Evolutionary conservation across 2,329 filamentous ascomycete genomes (phyloP).

Genomic region (Fusarium haematococcum): DNA sequence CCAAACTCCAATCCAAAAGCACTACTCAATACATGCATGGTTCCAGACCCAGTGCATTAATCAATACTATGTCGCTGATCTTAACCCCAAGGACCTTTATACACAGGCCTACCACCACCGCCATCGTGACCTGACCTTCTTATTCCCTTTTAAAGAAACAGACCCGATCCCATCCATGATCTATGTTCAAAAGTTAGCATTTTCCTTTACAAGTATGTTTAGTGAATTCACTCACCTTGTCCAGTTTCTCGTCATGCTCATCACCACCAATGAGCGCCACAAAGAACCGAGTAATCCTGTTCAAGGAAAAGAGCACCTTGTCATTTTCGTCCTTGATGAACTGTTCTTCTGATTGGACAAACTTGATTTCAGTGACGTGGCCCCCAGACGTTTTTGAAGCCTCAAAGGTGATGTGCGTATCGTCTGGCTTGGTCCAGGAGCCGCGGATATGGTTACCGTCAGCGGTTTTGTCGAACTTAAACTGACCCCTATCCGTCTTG

Average conservation of each 20-base stretch:
- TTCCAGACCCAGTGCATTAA: neutral
- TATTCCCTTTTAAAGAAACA: neutral
- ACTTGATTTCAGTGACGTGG: neutral
- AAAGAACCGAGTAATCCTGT: neutral
- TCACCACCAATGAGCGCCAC: neutral
- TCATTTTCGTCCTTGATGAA: neutral
- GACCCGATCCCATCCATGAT: neutral
- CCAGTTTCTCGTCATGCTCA: neutral
- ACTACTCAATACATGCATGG: neutral
- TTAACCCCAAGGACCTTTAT: neutral
- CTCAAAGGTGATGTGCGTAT: neutral
- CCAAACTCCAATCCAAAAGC: neutral
- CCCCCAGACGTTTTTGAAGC: neutral
- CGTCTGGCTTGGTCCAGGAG: neutral
- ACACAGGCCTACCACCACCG: neutral
- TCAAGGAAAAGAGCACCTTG: neutral
- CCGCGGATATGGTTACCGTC: neutral
- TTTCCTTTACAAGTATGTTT: neutral
- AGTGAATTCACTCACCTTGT: neutral
- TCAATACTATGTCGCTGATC: neutral
- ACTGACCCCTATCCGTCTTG: neutral
- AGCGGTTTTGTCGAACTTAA: neutral
- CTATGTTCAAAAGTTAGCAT: neutral
- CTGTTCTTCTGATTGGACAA: neutral
- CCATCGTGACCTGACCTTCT: neutral